These are phyloP conservation scores for Solanum piurae DNA, from an alignment of 257 asterid genomes.

Conservation along the genomic window DNA sequence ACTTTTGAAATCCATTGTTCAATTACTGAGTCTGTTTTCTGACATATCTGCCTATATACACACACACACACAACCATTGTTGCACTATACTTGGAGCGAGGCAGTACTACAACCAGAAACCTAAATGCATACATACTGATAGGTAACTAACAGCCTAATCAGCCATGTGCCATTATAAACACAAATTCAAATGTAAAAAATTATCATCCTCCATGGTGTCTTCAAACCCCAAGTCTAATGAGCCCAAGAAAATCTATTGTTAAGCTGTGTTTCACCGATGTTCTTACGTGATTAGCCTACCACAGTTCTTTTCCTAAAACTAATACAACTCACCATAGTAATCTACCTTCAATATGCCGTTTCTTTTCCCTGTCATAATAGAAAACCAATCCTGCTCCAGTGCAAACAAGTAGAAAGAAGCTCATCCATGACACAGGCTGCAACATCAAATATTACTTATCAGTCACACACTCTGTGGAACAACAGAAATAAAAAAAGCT, in stretches of 20 bases:
- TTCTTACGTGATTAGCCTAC: neutral
- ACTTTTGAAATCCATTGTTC: neutral
- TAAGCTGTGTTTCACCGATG: neutral
- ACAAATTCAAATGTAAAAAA: neutral
- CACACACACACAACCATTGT: neutral
- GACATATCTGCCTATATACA: neutral
- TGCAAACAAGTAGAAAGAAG: constrained; percentile 64
- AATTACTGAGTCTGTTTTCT: neutral
- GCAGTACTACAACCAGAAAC: neutral
- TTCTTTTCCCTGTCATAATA: constrained; percentile 82
- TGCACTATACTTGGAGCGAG: neutral
- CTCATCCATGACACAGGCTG: constrained; percentile 94
- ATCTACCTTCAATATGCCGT: constrained; percentile 77
- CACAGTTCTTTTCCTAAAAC: neutral
- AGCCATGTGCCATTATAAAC: neutral
- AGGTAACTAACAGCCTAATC: neutral
- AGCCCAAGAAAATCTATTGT: neutral
- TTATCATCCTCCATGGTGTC: neutral
- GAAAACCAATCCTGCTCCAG: constrained; percentile 67
- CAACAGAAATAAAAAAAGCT: neutral
- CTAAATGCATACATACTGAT: neutral
- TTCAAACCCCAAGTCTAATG: neutral
- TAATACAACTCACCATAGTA: constrained; percentile 47
- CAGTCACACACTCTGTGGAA: neutral
- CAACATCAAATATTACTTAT: neutral